Conservation (phyloP, 495 filamentous ascomycete species). For the Podospora conica region DNA sequence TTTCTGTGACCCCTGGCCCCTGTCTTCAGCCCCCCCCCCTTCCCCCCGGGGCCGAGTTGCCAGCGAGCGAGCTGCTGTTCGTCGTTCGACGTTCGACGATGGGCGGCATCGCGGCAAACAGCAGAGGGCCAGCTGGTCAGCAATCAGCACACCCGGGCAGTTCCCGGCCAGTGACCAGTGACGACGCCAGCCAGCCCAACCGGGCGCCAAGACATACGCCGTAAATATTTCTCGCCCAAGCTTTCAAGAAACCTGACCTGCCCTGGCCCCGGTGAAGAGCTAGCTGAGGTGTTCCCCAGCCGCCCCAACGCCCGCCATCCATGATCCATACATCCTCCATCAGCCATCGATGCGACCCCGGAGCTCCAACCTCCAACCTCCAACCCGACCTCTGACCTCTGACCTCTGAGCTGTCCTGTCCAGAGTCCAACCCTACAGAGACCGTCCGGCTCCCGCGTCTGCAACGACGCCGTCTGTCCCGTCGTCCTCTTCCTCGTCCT, state of each 20-base stretch:
- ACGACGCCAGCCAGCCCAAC: slow-evolving; percentile 3
- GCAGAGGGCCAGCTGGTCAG: not conserved
- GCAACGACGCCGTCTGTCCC: not conserved
- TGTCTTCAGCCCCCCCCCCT: not conserved
- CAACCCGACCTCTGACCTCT: not conserved
- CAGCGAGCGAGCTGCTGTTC: not conserved
- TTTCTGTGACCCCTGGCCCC: not conserved
- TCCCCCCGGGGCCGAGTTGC: not conserved
- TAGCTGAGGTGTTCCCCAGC: not conserved
- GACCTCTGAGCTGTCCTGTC: not conserved
- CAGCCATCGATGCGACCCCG: not conserved
- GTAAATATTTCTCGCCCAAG: slow-evolving; percentile 7
- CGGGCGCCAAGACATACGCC: not conserved
- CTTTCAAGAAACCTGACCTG: not conserved
- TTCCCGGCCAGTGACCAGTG: not conserved
- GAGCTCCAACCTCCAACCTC: not conserved
- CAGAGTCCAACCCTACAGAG: not conserved
- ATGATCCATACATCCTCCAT: not conserved
- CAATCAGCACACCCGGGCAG: not conserved
- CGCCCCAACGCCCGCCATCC: not conserved
- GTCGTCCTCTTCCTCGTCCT: too few species aligned
- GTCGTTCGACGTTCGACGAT: not conserved
- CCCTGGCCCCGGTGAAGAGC: not conserved
- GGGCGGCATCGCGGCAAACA: not conserved
- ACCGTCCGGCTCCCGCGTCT: too few species aligned